Evolutionary conservation across 139 green algal species (phyloP), one percentile per base, ranked within the genome.

Genomic region (Chlorella sp.): DNA sequence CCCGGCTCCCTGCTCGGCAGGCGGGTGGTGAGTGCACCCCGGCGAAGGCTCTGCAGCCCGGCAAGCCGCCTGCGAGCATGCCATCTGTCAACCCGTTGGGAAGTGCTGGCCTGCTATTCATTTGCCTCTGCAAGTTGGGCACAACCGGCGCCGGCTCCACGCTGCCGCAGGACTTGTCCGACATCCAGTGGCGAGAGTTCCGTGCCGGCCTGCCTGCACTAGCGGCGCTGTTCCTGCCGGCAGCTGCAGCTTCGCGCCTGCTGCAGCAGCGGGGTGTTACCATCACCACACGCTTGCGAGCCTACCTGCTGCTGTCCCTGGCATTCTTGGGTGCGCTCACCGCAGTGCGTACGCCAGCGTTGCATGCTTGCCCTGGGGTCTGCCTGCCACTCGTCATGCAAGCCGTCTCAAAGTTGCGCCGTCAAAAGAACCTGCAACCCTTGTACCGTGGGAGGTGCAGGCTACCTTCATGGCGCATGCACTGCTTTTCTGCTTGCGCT

Each of bases 151-250:
- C 44, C 9, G 44, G 7, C 44, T 51, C 44, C 12, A 30, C 30
- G n/a, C 0, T 71, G n/a, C 1, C 57, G 30, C 65, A 93, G 70
- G 94, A 98, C 72, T 76, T 96, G 26, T 97, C 94, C 23, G 95
- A 98, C 86, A 84, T 90, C 11, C 95, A 98, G 71, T 98, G 95
- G 95, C 83, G 93, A 32, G 81, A 90, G 11, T 97, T 97, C 84
- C 81, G 95, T 4, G 78, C 60, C 1, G 81, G 80, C 2, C 51
- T 94, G 63, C 86, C 85, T 4, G 56, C 85, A 16, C 85, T 95
- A 5, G 44, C 82, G 0, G 65, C 67, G 0, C 85, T 86, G 0
- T 69, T 96, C 75, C 67, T 62, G 6, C 75, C 36, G 12, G 94
- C 91, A 69, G 84, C 89, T 7, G 20, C 47, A 1, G 28, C 81